Base-by-base conservation (phyloP, 192 early-diverging fungal species). In the Backusella parvicylindrica region DNA sequence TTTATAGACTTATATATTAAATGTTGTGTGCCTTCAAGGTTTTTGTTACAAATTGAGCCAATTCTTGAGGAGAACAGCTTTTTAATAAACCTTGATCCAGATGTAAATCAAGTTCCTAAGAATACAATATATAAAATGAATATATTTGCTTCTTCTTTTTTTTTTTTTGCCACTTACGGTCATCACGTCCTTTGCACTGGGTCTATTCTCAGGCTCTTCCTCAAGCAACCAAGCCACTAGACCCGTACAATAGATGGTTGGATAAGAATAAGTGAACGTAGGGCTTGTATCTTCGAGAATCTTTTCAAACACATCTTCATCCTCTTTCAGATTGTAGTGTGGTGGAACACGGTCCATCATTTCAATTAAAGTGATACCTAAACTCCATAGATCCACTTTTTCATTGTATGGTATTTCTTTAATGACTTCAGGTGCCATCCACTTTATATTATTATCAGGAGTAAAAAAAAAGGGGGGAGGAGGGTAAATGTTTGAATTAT, bases 291-390 rank as follows among this genome's bases (percentile, higher is more conserved):
- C 75, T 35, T 65, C 69, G 15, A 80, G 12, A 13, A 75, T 72
- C 23, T 38, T n/a, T 36, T 73, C 32, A 70, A 76, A 76, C 13
- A 76, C 53, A 0, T 68, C 74, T 26, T 76, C 70, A 16, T 75
- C 79, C 12, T 73, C 53, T 13, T 70, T 68, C 23, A 78, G 40
- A 47, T 73, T 60, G 69, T 82, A 82, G 60, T 77, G 80, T 26
- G 80, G 80, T 11, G 80, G 80, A 30, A 82, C 80, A 40, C 80
- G 76, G 37, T 82, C 80, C 80, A 82, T 82, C 80, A 82, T 82
- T 36, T 82, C 80, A 47, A 82, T 82, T 0, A 77, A 28, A 7
- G 80, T 82, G 50, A 82, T 82, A 1, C 80, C 80, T 9, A 82
- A 53, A 18, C 76, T 78, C 80, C 80, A 82, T 18, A 82, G 12